A percentile compares a stretch with the other conserved stretches of the same genome.
phyloP scores from a whole-genome alignment of 2,329 filamentous ascomycete species.

The Exserohilum turcica region DNA sequence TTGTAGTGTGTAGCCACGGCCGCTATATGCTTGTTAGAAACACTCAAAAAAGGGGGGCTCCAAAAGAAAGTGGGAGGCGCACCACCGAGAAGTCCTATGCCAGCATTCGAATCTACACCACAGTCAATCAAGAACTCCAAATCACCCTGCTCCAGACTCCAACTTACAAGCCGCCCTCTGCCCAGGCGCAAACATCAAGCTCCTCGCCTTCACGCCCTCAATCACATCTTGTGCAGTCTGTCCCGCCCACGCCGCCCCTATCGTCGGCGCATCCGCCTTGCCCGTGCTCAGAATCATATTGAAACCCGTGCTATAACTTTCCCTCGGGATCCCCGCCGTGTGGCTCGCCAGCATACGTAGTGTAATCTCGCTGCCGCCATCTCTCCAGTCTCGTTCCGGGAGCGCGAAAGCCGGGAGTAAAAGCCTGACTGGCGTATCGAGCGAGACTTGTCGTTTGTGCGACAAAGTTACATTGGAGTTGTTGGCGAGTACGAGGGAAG shows the following conservation, averaged over 20 bases:
- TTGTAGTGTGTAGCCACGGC: conserved; percentile 35
- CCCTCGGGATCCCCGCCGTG: conserved; percentile 34
- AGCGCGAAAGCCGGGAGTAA: conserved; percentile 33
- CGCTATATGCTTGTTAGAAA: conserved; percentile 15
- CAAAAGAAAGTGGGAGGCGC: not conserved
- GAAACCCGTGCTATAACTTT: conserved; percentile 40
- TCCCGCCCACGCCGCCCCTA: conserved; percentile 35
- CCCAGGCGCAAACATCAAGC: conserved; percentile 40
- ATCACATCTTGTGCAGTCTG: conserved; percentile 28
- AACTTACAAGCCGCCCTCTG: conserved; percentile 31
- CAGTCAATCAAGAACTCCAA: not conserved
- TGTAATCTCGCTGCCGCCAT: conserved; percentile 41
- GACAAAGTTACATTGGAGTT: conserved; percentile 9
- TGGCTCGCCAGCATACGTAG: conserved; percentile 42
- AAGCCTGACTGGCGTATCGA: conserved; percentile 31
- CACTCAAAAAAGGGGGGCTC: too few species aligned
- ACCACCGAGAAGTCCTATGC: conserved; percentile 34
- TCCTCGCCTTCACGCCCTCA: conserved; percentile 19
- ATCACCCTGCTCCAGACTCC: not conserved
- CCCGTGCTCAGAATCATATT: conserved; percentile 32
- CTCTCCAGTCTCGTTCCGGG: conserved; percentile 32
- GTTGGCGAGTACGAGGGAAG: conserved; percentile 29
- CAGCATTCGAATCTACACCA: conserved; percentile 34
- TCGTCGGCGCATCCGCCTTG: conserved; percentile 31
- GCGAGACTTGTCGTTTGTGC: conserved; percentile 11